Percentiles rank a stretch among this genome's conserved stretches.
Conservation (phyloP, 164 flowering plant species). For the Liquidambar formosana region DNA sequence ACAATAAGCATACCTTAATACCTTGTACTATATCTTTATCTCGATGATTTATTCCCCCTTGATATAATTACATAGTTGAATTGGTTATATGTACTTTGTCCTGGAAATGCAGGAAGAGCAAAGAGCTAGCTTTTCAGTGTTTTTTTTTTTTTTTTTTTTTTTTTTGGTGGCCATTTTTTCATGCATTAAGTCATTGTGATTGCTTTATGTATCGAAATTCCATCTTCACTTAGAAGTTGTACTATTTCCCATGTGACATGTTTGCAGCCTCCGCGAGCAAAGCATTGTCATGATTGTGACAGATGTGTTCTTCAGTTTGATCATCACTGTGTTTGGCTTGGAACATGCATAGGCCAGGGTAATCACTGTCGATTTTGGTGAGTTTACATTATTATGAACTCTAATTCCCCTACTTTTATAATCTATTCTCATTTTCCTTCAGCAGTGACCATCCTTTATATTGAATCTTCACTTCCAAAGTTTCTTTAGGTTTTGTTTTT, state of each 20-base stretch:
- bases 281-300: slow-evolving; percentile 98
- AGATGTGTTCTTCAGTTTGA: slow-evolving; percentile 97
- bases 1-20: no score
- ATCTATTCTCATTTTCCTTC: background rate
- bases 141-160: no score
- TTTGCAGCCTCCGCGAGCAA: slow-evolving; percentile 96
- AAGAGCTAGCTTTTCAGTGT: no score
- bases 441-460: background rate
- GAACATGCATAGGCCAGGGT: slow-evolving; percentile 92
- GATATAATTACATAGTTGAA: no score
- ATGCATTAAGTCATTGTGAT: no score
- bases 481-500: background rate
- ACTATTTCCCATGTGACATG: background rate
- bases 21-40: no score
- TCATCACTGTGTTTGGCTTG: slow-evolving; percentile 99
- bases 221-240: no score
- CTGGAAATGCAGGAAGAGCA: no score
- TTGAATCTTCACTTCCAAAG: background rate
- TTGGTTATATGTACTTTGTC: no score
- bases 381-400: slow-evolving; percentile 27
- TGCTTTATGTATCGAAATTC: no score
- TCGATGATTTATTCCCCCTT: no score
- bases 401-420: background rate
- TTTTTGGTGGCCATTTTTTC: no score
- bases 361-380: slow-evolving; percentile 97